Conservation (phyloP, 495 filamentous ascomycete species). For the Penicillium lagena region DNA sequence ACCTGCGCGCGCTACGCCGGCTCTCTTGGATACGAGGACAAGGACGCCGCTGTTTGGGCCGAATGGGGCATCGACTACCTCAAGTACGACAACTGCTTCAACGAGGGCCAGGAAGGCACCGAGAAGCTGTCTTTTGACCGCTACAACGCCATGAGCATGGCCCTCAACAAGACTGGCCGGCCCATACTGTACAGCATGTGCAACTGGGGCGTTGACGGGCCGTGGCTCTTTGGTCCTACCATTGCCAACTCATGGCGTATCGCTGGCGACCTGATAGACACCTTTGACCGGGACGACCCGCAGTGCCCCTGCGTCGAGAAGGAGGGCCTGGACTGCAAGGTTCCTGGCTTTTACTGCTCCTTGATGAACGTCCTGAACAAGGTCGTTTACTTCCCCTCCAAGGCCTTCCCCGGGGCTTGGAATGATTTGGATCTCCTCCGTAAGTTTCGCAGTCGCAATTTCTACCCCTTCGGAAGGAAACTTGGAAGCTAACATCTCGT, state of each 20-base stretch:
- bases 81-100: conserved; percentile 71
- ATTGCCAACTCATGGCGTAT: conserved; percentile 55
- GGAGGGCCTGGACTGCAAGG: conserved; percentile 34
- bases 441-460: not conserved
- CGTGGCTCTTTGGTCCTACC: conserved; percentile 50
- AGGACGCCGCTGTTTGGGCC: conserved; percentile 56
- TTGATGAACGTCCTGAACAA: conserved; percentile 46
- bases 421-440: conserved; percentile 49
- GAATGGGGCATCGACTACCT: conserved; percentile 58
- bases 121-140: conserved; percentile 38
- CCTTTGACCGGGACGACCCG: conserved; percentile 18
- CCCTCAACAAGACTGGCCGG: conserved; percentile 48
- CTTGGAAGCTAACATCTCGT: conserved; percentile 21
- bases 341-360: conserved; percentile 51
- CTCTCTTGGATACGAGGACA: conserved; percentile 50
- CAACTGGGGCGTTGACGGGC: conserved; percentile 47
- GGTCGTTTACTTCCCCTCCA: conserved; percentile 27
- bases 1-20: conserved; percentile 46
- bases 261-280: conserved; percentile 35
- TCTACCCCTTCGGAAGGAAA: too few relatives aligned
- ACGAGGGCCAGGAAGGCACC: conserved; percentile 44
- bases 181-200: conserved; percentile 60
- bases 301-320: conserved; percentile 32
- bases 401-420: conserved; percentile 26
- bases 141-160: conserved; percentile 56